phyloP scores from a whole-genome alignment of 2,329 filamentous ascomycete genomes.

The Fusarium nodosum region DNA sequence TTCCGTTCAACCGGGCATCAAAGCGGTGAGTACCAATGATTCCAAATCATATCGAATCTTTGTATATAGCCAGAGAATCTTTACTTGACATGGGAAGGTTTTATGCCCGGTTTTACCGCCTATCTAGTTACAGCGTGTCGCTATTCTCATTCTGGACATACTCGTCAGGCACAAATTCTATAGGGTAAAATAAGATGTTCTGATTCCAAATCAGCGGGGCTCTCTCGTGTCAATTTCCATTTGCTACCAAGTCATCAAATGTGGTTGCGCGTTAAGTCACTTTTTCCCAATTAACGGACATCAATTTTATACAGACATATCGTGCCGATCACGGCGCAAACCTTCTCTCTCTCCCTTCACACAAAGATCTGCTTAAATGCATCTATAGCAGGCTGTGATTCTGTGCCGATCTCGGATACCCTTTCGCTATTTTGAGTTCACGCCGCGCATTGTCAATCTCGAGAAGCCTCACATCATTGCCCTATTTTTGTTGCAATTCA shows the following conservation, averaged over 20 bases:
- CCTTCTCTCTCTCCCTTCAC: not conserved
- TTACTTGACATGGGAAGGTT: not conserved
- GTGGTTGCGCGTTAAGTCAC: no score
- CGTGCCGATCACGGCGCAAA: no score
- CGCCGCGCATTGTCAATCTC: not conserved
- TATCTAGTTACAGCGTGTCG: not conserved
- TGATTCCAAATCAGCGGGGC: no score
- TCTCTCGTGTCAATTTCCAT: no score
- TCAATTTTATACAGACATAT: no score
- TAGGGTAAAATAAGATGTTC: no score
- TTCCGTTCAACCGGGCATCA: not conserved
- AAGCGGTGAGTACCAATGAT: not conserved
- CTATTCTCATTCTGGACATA: not conserved
- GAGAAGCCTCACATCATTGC: not conserved
- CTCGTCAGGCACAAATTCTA: no score
- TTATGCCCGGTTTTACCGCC: not conserved
- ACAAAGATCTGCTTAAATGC: not conserved
- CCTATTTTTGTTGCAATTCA: not conserved
- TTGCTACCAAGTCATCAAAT: no score
- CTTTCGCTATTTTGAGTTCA: not conserved
- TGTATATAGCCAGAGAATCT: not conserved
- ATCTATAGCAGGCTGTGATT: not conserved
- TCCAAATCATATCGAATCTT: not conserved
- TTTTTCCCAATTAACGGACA: no score
- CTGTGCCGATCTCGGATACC: not conserved